Evolutionary conservation across 176 grass and related monocot genomes (phyloP), one percentile per base, ranked within the genome.

Genomic region (Aechmea fasciata): DNA sequence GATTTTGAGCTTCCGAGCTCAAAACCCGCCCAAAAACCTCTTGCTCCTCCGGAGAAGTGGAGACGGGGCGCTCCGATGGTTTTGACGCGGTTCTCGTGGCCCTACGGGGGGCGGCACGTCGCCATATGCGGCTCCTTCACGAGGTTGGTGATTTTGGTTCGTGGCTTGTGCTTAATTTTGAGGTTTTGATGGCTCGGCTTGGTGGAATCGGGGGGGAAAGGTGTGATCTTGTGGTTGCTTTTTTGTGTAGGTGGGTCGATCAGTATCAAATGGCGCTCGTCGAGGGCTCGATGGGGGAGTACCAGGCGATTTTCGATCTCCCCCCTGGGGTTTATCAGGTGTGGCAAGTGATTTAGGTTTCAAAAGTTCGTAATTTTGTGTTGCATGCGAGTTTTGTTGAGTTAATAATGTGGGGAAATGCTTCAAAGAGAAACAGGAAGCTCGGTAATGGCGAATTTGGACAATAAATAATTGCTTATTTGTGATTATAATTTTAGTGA

Each of bases 271-370:
- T 85, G 87, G 29, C 1, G 59, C 72, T 83, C 26, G 73, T 80
- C 20, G 22, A 53, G 48, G 48, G 50, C 48, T 70, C 48, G 25
- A 75, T 77, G 65, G 11, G 65, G 26, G 83, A 83, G 79, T 90
- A 82, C 72, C 83, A 85, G 72, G 69, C 82, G 59, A 29, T 80
- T 22, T 80, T 90, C 33, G 79, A 90, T 85, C 87, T 90, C 3
- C 65, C 51, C 2, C 87, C 82, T 4, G 87, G 87, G 65, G 72
- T 85, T 50, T 85, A 85, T 52, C 79, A 83, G 87, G 87, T 90
- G 69, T 9, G 67, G 4, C 47, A 18, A 18, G 24, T 52, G 28
- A 66, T 48, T 52, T 69, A 20, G 49, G 11, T n/a, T 54, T 18
- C 7, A 10, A 2, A 2, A 18, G 15, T 20, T 14, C 19, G 19